These are phyloP conservation scores for Beauveria pseudobassiana DNA, from an alignment of 2,329 filamentous ascomycete genomes.

Conservation along the genomic window DNA sequence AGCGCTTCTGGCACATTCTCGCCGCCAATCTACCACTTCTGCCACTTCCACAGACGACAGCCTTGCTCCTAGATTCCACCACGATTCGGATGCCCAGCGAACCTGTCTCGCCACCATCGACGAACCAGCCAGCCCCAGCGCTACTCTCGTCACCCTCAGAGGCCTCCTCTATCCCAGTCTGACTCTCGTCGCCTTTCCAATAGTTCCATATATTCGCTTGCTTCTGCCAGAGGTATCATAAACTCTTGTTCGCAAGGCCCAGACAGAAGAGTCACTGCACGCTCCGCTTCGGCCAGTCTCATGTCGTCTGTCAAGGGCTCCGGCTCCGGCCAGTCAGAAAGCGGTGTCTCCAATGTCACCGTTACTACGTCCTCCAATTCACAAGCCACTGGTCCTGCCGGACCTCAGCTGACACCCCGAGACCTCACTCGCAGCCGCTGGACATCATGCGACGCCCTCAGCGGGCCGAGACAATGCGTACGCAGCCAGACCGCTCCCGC, in stretches of 20 bases:
- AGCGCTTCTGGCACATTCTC: constrained; percentile 10
- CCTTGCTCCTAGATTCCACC: neutral
- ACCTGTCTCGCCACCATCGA: neutral
- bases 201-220: constrained; percentile 64
- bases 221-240: constrained; percentile 47
- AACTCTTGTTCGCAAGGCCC: constrained; percentile 44
- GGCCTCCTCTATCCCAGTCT: constrained; percentile 39
- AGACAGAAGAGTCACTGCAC: constrained; percentile 35
- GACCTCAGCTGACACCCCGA: constrained; percentile 39
- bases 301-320: constrained; percentile 38
- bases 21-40: constrained; percentile 7
- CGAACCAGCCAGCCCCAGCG: neutral
- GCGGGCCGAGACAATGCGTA: constrained; percentile 31
- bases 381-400: constrained; percentile 19
- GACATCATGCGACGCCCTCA: constrained; percentile 40
- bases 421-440: constrained; percentile 32
- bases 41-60: neutral
- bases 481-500: constrained; percentile 51
- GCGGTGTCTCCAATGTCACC: constrained; percentile 43
- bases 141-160: constrained; percentile 17
- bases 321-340: constrained; percentile 39
- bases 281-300: constrained; percentile 35
- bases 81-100: neutral
- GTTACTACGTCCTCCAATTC: constrained; percentile 44
- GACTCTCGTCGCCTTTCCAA: constrained; percentile 62